Conservation (phyloP, 2,329 filamentous ascomycete genomes). For the Ramularia endophylla region DNA sequence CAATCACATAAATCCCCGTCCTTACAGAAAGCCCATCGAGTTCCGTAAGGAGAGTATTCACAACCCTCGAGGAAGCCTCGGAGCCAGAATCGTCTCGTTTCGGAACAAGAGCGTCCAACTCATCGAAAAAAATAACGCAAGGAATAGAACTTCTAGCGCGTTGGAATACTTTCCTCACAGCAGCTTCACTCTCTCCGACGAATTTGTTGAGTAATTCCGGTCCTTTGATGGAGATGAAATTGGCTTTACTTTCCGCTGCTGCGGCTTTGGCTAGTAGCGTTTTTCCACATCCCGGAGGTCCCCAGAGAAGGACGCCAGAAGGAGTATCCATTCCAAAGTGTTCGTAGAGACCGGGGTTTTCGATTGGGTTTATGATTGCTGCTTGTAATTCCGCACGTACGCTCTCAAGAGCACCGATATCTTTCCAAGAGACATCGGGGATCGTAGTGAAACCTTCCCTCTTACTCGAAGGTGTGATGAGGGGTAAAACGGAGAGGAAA, state of each 20-base stretch:
- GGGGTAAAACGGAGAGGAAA: constrained; percentile 68
- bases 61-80: constrained; percentile 80
- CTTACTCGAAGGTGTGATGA: constrained; percentile 74
- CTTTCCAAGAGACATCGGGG: constrained; percentile 85
- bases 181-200: constrained; percentile 91
- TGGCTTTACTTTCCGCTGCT: constrained; percentile 89
- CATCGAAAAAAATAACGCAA: constrained; percentile 97
- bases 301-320: constrained; percentile 89
- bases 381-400: constrained; percentile 76
- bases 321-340: constrained; percentile 73
- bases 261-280: constrained; percentile 94
- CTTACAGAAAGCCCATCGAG: constrained; percentile 74
- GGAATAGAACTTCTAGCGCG: constrained; percentile 80
- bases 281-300: constrained; percentile 93
- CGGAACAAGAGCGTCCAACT: constrained; percentile 88
- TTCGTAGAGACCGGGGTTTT: constrained; percentile 69
- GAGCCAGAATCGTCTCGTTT: constrained; percentile 69
- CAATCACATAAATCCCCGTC: constrained; percentile 86
- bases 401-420: constrained; percentile 78
- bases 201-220: constrained; percentile 97
- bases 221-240: constrained; percentile 97
- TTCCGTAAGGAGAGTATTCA: constrained; percentile 92
- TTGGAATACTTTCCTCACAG: constrained; percentile 85
- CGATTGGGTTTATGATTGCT: constrained; percentile 87
- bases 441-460: constrained; percentile 94